These are phyloP conservation scores for Ulota crispa DNA, from an alignment of 225 moss, liverwort and hornwort genomes.

Conservation along the genomic window DNA sequence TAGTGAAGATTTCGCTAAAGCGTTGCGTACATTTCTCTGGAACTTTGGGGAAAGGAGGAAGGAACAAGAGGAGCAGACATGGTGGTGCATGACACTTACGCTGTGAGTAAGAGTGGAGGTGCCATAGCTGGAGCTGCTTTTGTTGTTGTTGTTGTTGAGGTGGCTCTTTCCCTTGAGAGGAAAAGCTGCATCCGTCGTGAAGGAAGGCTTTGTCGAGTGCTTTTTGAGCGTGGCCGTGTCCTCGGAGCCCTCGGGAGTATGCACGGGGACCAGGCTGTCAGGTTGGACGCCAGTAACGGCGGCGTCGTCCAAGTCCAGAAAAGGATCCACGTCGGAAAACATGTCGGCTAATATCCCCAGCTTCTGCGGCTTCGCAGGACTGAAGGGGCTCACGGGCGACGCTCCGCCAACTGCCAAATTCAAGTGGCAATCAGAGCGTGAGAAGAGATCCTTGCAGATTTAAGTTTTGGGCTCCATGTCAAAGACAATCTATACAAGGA, in stretches of 20 bases:
- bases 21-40: too few species aligned
- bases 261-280: constrained; percentile 85
- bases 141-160: neutral
- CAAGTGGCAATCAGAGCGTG: neutral
- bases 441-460: neutral
- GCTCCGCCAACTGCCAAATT: constrained; percentile 22
- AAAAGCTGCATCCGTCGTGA: constrained; percentile 39
- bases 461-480: neutral
- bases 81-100: constrained; percentile 43
- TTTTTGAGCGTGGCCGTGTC: constrained; percentile 37
- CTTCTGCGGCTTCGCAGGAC: constrained; percentile 49
- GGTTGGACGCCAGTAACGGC: constrained; percentile 51
- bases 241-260: constrained; percentile 41
- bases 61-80: neutral
- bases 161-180: constrained; percentile 44
- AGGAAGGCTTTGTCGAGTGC: constrained; percentile 58
- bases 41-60: neutral
- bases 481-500: neutral
- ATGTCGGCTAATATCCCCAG: constrained; percentile 54
- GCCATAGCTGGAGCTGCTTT: constrained; percentile 48
- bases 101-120: constrained; percentile 60
- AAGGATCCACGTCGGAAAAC: constrained; percentile 80
- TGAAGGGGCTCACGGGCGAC: constrained; percentile 25
- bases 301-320: constrained; percentile 74
- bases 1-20: fast-evolving